Percentiles rank a stretch among this genome's conserved stretches.
Conservation (phyloP, 2,329 filamentous ascomycete genomes). For the Niveomyces coronatus region DNA sequence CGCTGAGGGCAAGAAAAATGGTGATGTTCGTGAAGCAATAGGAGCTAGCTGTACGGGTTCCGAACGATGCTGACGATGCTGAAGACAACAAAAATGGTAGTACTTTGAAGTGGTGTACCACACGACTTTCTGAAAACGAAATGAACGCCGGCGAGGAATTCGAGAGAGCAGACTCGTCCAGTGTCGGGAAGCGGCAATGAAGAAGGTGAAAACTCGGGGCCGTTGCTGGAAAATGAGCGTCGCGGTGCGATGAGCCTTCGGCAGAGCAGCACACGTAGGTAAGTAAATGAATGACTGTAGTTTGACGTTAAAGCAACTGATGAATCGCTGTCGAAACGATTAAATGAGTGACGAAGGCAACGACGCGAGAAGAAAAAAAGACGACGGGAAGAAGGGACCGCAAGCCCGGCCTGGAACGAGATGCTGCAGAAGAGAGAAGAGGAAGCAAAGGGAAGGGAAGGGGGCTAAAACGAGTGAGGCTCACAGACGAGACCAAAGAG, state of each 20-base stretch:
- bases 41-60: too few relatives aligned
- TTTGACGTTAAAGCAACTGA: constrained; percentile 5
- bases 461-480: constrained; percentile 2
- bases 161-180: constrained; percentile 1
- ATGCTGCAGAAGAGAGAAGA: constrained; percentile 4
- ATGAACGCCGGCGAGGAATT: neutral
- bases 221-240: constrained; percentile 3
- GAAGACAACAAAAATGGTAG: too few relatives aligned
- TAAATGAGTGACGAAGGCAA: constrained; percentile 8
- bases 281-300: constrained; percentile 9
- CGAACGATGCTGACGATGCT: too few relatives aligned
- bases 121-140: neutral
- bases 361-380: constrained; percentile 1
- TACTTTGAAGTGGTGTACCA: too few relatives aligned
- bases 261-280: neutral
- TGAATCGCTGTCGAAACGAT: neutral
- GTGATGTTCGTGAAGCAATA: too few relatives aligned
- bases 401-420: constrained; percentile 9
- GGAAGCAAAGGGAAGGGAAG: constrained; percentile 1
- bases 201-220: neutral
- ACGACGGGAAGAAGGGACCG: constrained; percentile 1
- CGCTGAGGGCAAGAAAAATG: too few relatives aligned
- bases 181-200: neutral
- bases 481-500: constrained; percentile 1
- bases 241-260: constrained; percentile 1